Evolutionary conservation across 1,284 basidiomycete genomes (phyloP).

Genomic region (Trichosporon sp.): DNA sequence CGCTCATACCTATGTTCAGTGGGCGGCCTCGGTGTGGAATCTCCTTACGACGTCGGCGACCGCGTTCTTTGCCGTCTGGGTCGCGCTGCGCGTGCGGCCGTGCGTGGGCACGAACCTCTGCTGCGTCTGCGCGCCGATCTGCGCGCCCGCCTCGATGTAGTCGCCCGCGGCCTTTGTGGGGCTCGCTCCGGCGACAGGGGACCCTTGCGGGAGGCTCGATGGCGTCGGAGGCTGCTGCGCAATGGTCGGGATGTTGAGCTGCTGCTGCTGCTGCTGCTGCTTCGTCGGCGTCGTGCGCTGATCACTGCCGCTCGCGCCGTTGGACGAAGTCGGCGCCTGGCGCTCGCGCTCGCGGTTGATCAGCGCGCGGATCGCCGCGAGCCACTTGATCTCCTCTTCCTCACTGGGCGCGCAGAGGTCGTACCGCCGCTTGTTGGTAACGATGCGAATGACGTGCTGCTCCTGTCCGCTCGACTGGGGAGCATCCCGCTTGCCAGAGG

Average conservation of each 20-base stretch:
- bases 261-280: constrained; percentile 10
- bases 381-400: constrained; percentile 98
- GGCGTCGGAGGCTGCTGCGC: constrained; percentile 49
- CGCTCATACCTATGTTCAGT: constrained; percentile 2
- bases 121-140: not conserved
- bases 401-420: constrained; percentile 92
- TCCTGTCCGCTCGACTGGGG: constrained; percentile 23
- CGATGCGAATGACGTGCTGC: constrained; percentile 85
- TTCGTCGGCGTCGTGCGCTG: constrained; percentile 22
- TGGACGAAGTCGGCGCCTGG: constrained; percentile 3
- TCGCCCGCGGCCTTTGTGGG: not conserved
- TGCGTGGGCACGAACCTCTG: constrained; percentile 36
- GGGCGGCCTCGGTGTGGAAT: constrained; percentile 26
- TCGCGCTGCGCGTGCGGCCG: constrained; percentile 42
- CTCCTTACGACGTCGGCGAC: constrained; percentile 53
- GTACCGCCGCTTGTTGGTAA: constrained; percentile 88
- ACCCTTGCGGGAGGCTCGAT: not conserved
- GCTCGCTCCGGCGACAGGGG: not conserved
- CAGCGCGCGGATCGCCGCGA: constrained; percentile 88
- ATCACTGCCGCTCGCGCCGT: not conserved
- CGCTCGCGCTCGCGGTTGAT: constrained; percentile 59
- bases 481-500: not conserved
- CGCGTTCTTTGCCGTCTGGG: constrained; percentile 53
- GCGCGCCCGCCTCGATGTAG: constrained; percentile 9
- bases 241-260: constrained; percentile 37